phyloP scores from a whole-genome alignment of 1,139 yeast genomes.

The Lodderomyces jiufengensis region DNA sequence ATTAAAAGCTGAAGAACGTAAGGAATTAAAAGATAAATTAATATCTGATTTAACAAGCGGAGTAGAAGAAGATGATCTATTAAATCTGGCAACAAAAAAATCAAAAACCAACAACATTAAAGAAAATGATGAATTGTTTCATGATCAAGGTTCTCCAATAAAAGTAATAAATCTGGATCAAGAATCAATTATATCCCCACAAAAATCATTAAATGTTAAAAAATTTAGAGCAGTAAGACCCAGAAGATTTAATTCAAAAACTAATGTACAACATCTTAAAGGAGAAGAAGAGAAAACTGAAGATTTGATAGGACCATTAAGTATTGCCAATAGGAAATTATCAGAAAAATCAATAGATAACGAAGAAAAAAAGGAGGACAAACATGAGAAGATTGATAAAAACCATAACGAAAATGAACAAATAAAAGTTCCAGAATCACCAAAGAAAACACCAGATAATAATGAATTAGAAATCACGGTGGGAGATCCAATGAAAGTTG shows the following conservation, averaged over 20 bases:
- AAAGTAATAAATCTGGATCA: conserved; percentile 15
- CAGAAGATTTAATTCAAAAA: conserved; percentile 31
- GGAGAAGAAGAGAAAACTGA: conserved; percentile 16
- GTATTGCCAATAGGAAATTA: conserved; percentile 13
- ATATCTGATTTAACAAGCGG: conserved; percentile 36
- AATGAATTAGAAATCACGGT: conserved; percentile 61
- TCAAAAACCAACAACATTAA: conserved; percentile 18
- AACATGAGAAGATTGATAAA: background rate
- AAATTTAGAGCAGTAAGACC: conserved; percentile 46
- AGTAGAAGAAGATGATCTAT: conserved; percentile 21
- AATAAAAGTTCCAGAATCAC: conserved; percentile 5
- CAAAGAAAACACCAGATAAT: background rate
- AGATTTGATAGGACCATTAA: conserved; percentile 39
- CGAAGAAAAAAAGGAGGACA: conserved; percentile 6
- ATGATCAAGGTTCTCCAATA: conserved; percentile 33
- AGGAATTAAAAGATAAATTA: conserved; percentile 34
- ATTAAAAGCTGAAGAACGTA: conserved; percentile 31
- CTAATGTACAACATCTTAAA: conserved; percentile 31
- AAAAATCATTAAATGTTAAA: conserved; percentile 22
- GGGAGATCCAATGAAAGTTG: conserved; percentile 89
- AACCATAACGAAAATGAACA: conserved; percentile 1
- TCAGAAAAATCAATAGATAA: background rate
- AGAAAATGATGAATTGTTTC: conserved; percentile 29
- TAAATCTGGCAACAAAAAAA: conserved; percentile 20
- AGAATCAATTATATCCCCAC: conserved; percentile 27